Percentiles rank a stretch among this genome's conserved stretches.
phyloP scores from a whole-genome alignment of 176 grass and related monocot genomes.

The Hsuehochloa calcarea region DNA sequence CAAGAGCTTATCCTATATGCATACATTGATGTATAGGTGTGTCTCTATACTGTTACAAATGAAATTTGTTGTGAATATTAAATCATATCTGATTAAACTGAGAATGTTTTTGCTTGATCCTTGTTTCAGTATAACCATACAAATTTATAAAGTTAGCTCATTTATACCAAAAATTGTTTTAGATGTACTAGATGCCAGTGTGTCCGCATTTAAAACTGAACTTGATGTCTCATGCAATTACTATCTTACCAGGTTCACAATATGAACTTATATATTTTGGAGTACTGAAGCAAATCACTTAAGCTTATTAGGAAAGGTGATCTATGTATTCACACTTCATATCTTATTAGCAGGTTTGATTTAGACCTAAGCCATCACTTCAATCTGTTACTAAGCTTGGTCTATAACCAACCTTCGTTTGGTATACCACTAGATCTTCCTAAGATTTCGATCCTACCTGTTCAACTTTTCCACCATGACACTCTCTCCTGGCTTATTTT shows the following conservation, averaged over 20 bases:
- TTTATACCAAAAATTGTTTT: background rate
- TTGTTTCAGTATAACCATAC: background rate
- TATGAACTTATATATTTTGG: background rate
- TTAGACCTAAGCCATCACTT: background rate
- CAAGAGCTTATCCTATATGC: background rate
- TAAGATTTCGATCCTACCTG: background rate
- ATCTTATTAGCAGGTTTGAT: conserved; percentile 21
- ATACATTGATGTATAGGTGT: background rate
- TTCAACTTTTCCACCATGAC: background rate
- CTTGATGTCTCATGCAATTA: background rate
- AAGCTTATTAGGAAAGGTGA: background rate
- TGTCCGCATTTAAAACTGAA: background rate
- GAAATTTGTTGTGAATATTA: conserved; percentile 19
- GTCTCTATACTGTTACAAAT: background rate
- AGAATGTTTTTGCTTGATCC: background rate
- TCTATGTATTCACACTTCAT: conserved; percentile 14
- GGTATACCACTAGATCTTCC: background rate
- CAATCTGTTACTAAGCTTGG: background rate
- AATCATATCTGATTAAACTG: background rate
- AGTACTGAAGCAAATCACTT: background rate
- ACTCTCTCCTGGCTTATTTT: conserved; percentile 8
- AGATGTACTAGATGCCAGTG: background rate
- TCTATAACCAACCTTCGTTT: background rate
- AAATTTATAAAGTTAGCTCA: background rate
- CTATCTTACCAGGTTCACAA: background rate